A percentile compares a stretch with the other conserved stretches of the same genome.
Conservation (phyloP, 441 rosid genomes). For the Populus trichocarpa region DNA sequence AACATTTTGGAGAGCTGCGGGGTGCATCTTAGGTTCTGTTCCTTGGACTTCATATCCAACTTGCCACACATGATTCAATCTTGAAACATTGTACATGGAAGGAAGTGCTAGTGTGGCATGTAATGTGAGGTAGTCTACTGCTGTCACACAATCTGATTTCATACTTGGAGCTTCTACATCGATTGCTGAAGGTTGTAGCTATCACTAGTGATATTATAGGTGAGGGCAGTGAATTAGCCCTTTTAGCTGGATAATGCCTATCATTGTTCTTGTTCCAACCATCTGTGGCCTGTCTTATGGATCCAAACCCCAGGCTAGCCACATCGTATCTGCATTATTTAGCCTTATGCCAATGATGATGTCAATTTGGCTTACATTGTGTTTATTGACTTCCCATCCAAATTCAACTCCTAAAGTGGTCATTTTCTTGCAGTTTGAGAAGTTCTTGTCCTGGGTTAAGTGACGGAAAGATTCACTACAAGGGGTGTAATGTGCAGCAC, state of each 20-base stretch:
- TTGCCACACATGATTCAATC: conserved; percentile 52
- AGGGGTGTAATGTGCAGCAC: conserved; percentile 4
- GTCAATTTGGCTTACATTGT: conserved; percentile 11
- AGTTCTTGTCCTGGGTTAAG: background rate
- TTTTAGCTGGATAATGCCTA: conserved; percentile 28
- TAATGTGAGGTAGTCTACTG: conserved; percentile 9
- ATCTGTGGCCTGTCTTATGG: conserved; percentile 30
- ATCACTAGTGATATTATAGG: conserved; percentile 35
- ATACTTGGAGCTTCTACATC: conserved; percentile 20
- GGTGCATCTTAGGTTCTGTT: conserved; percentile 30
- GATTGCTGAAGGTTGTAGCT: conserved; percentile 25
- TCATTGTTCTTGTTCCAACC: conserved; percentile 53
- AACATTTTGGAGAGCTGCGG: conserved; percentile 27
- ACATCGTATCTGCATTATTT: conserved; percentile 8
- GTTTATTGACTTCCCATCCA: conserved; percentile 31
- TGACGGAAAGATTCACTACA: conserved; percentile 27
- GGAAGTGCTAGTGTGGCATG: conserved; percentile 30
- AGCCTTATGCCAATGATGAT: conserved; percentile 27
- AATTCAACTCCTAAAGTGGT: conserved; percentile 40
- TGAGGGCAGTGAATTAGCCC: conserved; percentile 13
- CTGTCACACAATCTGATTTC: background rate
- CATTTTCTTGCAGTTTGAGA: conserved; percentile 35
- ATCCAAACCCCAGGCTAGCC: conserved; percentile 63
- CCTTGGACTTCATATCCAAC: conserved; percentile 30
- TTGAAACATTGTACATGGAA: conserved; percentile 22